Percentiles rank a stretch among this genome's conserved stretches.
Conservation (phyloP, 352 stramenopile genomes). For the Stramenopiles sp. region DNA sequence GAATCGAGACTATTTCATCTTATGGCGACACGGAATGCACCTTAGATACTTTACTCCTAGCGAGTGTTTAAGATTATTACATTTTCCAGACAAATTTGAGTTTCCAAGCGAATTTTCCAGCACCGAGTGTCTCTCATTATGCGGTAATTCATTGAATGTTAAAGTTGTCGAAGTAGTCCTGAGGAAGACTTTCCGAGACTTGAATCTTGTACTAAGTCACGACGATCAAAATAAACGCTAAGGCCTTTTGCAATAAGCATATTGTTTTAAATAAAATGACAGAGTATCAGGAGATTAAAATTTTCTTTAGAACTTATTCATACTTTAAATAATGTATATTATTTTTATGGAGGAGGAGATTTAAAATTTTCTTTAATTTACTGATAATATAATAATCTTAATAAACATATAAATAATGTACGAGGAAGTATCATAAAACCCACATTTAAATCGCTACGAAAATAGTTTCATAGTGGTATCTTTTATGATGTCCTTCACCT, state of each 20-base stretch:
- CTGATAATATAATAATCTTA: too few species aligned
- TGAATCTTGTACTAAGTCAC: too few species aligned
- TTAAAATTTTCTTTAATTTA: too few species aligned
- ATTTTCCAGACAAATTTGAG: not conserved
- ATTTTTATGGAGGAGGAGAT: too few species aligned
- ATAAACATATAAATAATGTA: too few species aligned
- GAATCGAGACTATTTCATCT: not conserved
- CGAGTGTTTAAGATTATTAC: not conserved
- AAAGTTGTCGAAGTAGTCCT: not conserved
- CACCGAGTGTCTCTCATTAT: not conserved
- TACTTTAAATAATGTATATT: too few species aligned
- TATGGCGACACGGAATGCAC: not conserved
- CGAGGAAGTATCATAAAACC: not conserved
- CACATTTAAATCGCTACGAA: not conserved
- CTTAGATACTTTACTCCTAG: not conserved
- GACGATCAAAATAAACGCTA: too few species aligned
- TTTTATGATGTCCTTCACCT: not conserved
- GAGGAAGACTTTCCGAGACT: not conserved
- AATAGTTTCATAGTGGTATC: not conserved
- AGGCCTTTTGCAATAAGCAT: too few species aligned
- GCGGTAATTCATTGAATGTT: not conserved
- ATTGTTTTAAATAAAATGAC: too few species aligned
- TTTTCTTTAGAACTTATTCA: too few species aligned
- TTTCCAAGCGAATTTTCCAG: not conserved
- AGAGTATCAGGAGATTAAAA: too few species aligned